Evolutionary conservation across 1,284 basidiomycete species (phyloP).

Genomic region (Malassezia japonica): DNA sequence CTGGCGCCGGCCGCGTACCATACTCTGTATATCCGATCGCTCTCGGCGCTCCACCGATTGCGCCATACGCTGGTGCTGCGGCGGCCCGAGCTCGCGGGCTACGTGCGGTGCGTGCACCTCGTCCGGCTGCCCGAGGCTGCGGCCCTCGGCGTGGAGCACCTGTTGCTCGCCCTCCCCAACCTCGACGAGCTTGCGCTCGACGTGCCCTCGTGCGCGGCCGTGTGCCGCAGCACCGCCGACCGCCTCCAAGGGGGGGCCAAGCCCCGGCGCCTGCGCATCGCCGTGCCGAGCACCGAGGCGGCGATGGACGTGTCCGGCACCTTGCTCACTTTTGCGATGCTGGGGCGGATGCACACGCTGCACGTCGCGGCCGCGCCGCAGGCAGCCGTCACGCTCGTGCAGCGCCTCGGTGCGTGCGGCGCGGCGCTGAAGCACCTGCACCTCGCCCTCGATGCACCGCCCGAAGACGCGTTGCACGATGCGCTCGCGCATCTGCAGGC

Average conservation of each 20-base stretch:
- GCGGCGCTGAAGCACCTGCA: no score
- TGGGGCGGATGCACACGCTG: not conserved
- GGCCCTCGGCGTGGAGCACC: conserved; percentile 10
- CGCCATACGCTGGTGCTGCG: conserved; percentile 6
- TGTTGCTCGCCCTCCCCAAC: not conserved
- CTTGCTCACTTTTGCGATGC: not conserved
- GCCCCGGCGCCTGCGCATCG: not conserved
- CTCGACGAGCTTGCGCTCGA: conserved; percentile 5
- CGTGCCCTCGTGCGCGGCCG: not conserved
- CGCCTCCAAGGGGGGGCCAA: not conserved
- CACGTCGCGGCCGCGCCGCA: not conserved
- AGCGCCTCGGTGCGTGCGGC: not conserved
- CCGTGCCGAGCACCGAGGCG: not conserved
- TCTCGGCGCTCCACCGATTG: not conserved
- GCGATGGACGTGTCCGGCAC: not conserved
- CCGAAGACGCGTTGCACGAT: no score
- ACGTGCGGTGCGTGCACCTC: conserved; percentile 1
- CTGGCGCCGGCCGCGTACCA: conserved; percentile 7
- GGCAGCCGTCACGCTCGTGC: not conserved
- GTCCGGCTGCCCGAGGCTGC: not conserved
- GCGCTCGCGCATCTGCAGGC: no score
- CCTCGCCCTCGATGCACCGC: no score
- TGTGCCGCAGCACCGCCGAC: conserved; percentile 3
- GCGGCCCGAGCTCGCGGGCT: conserved; percentile 1
- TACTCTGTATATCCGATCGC: not conserved